Evolutionary conservation across 805 yeast genomes (phyloP), one percentile per base, ranked within the genome.

Genomic region (Tetrapisispora fleetii): DNA sequence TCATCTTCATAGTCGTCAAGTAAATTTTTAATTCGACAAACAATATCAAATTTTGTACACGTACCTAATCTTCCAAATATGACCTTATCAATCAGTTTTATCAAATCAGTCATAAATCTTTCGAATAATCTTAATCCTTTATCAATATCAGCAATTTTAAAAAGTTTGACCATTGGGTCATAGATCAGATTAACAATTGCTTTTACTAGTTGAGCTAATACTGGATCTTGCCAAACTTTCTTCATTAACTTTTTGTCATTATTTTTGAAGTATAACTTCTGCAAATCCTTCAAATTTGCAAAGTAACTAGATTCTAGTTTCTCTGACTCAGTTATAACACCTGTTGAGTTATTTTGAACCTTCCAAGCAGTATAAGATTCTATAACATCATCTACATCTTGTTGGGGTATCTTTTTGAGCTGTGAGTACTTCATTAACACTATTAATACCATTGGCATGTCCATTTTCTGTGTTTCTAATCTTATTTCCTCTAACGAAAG

Each of bases 171-270:
- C 62, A 86, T 68, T 1, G 95, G 93, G 53, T 81, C 83, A 60
- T 84, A 85, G 52, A 86, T 80, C 51, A 85, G 69, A 2, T 85
- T 71, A 42, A 93, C 73, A 28, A 88, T 69, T 44, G 86, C 86
- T 54, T 84, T 84, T 49, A 90, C 69, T 40, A 91, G 72, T 35
- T 74, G 74, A n/a, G 89, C 80, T 42, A 95, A 69, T 54, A 85
- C 85, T 0, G 91, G 88, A 56, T 90, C 95, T 44, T 79, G 80
- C 95, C 96, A 87, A 37, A 90, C 61, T 58, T 83, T 82, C 56
- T 80, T 81, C 71, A 90, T 66, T 40, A 83, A 68, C 48, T 80
- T 79, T 62, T 87, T 89, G 60, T 91, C 99, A 35, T 79, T 77
- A 50, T 78, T 81, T 36, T 93, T 75, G 1, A 85, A 69, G 53